A percentile compares a stretch with the other conserved stretches of the same genome.
phyloP scores from a whole-genome alignment of 169 alveolate genomes.

The Eimeria brunetti region DNA sequence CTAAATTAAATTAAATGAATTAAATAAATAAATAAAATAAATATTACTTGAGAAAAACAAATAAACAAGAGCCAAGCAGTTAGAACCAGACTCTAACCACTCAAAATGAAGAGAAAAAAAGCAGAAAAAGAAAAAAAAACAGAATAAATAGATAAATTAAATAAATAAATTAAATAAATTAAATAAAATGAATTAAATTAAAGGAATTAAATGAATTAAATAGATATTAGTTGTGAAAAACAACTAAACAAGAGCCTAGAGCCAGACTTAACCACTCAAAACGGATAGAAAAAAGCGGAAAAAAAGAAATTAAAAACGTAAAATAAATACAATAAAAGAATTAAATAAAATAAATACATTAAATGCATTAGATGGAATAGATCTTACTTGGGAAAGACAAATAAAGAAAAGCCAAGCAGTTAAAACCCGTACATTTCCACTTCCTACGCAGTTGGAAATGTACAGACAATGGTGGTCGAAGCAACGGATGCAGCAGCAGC shows the following conservation, averaged over 20 bases:
- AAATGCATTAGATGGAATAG: no score
- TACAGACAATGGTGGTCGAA: conserved; percentile 97
- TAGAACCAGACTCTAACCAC: conserved; percentile 28
- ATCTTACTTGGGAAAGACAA: conserved; percentile 2
- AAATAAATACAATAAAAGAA: no score
- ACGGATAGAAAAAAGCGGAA: no score
- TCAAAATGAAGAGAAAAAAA: no score
- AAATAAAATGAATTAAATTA: no score
- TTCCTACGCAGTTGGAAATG: conserved; percentile 83
- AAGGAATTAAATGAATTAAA: no score
- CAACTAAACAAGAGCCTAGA: no score
- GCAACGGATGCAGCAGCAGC: conserved; percentile 92
- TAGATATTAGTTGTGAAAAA: neutral
- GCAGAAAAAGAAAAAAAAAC: neutral
- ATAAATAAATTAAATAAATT: no score
- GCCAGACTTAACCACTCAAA: no score
- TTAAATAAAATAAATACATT: no score
- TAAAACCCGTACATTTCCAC: conserved; percentile 39
- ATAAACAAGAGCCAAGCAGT: conserved; percentile 22
- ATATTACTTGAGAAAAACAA: neutral
- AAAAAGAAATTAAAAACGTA: neutral
- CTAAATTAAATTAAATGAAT: no score
- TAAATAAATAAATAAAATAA: neutral
- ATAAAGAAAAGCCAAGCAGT: conserved; percentile 15
- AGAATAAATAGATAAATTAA: no score